Evolutionary conservation across 305 asterid species (phyloP).

Genomic region (Fraxinus velutina): DNA sequence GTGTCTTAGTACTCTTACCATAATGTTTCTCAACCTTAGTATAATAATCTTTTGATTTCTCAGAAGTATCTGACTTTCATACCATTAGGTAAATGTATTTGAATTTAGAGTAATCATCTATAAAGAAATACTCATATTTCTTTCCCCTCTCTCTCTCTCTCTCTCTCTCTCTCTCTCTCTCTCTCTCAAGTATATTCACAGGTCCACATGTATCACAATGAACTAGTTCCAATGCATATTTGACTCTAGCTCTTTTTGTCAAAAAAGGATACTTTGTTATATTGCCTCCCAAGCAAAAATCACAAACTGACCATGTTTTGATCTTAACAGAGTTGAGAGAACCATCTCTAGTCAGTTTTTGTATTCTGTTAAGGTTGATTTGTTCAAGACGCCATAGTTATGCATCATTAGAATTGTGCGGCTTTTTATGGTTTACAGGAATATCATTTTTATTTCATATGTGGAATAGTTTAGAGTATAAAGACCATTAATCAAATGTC

Average conservation of each 20-base stretch:
- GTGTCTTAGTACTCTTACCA: neutral
- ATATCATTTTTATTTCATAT: neutral
- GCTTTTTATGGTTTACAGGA: neutral
- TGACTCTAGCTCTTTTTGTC: neutral
- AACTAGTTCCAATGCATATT: neutral
- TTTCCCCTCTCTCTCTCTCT: neutral
- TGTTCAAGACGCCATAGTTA: neutral
- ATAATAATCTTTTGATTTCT: neutral
- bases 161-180: neutral
- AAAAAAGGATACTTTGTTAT: neutral
- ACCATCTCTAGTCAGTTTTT: neutral
- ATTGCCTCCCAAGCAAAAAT: neutral
- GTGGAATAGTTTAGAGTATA: neutral
- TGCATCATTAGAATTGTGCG: neutral
- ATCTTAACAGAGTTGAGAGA: neutral
- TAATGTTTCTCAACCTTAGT: neutral
- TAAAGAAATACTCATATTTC: neutral
- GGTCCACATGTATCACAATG: neutral
- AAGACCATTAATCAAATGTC: too few species aligned
- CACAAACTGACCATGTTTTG: neutral
- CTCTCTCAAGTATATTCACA: neutral
- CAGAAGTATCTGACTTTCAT: neutral
- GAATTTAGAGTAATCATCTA: neutral
- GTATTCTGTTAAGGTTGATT: neutral
- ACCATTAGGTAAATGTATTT: neutral